Evolutionary conservation across 1,284 basidiomycete genomes (phyloP).

Genomic region (Leccinum griseonigrum): DNA sequence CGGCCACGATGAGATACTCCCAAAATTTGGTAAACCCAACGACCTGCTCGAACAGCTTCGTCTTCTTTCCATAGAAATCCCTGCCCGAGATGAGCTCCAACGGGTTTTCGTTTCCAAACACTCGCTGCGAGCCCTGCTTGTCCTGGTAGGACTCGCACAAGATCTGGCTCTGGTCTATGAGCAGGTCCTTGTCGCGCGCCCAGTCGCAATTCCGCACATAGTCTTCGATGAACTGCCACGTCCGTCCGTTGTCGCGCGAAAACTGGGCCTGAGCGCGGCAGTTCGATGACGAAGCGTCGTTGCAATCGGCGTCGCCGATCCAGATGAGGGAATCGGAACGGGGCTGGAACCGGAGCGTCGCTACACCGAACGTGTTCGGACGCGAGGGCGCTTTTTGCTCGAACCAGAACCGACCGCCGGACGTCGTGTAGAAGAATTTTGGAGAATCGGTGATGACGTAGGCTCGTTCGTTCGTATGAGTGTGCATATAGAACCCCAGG

Average conservation of each 20-base stretch:
- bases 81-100: slow-evolving; percentile 80
- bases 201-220: slow-evolving; percentile 95
- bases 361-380: slow-evolving; percentile 79
- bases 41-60: slow-evolving; percentile 80
- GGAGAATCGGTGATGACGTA: slow-evolving; percentile 80
- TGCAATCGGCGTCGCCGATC: slow-evolving; percentile 78
- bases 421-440: slow-evolving; percentile 78
- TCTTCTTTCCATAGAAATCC: slow-evolving; percentile 72
- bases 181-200: slow-evolving; percentile 77
- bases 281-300: slow-evolving; percentile 33
- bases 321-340: slow-evolving; percentile 87
- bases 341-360: slow-evolving; percentile 88
- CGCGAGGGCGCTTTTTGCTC: slow-evolving; percentile 55
- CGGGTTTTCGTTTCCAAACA: slow-evolving; percentile 58
- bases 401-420: slow-evolving; percentile 79
- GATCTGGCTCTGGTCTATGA: slow-evolving; percentile 83
- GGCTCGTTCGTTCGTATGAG: slow-evolving; percentile 76
- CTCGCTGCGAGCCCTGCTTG: slow-evolving; percentile 80
- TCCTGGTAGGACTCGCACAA: slow-evolving; percentile 87
- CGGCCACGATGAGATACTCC: slow-evolving; percentile 92
- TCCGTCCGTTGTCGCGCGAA: slow-evolving; percentile 73
- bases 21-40: slow-evolving; percentile 97
- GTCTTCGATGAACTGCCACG: slow-evolving; percentile 77
- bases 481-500: slow-evolving; percentile 85
- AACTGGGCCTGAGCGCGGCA: slow-evolving; percentile 79